Percentiles rank a stretch among this genome's conserved stretches.
phyloP scores from a whole-genome alignment of 1,284 basidiomycete genomes.

The Irpex lacteus region DNA sequence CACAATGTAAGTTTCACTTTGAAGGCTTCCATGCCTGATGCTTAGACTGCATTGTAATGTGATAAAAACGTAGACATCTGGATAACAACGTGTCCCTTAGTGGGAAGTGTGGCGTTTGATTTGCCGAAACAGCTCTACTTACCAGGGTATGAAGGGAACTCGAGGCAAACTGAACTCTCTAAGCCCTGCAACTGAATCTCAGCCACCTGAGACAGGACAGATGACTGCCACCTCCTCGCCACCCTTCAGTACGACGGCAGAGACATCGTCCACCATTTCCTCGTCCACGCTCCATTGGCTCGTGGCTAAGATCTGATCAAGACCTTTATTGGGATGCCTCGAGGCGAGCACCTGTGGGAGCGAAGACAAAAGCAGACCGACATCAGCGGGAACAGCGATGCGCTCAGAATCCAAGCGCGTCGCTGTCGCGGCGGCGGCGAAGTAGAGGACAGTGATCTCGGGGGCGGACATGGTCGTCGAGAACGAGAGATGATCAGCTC shows the following conservation, averaged over 20 bases:
- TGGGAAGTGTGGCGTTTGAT: neutral
- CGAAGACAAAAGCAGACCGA: constrained; percentile 47
- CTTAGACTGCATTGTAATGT: neutral
- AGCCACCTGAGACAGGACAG: constrained; percentile 81
- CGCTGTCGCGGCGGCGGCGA: constrained; percentile 74
- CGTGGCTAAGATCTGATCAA: constrained; percentile 50
- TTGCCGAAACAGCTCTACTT: neutral
- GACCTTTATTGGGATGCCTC: constrained; percentile 47
- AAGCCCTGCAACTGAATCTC: neutral
- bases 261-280: constrained; percentile 71
- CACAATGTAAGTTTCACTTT: neutral
- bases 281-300: constrained; percentile 78
- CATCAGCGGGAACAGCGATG: constrained; percentile 34
- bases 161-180: no score
- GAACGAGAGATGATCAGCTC: neutral
- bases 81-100: neutral
- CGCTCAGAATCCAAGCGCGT: constrained; percentile 52
- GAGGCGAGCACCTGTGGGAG: constrained; percentile 49
- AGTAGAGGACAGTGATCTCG: constrained; percentile 71
- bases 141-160: neutral
- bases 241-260: constrained; percentile 49
- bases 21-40: neutral
- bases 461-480: constrained; percentile 16
- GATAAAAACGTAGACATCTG: neutral
- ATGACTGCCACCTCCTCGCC: constrained; percentile 82